Evolutionary conservation across 2,329 filamentous ascomycete genomes (phyloP), one percentile per base, ranked within the genome.

Genomic region (Paraphoma sp.): DNA sequence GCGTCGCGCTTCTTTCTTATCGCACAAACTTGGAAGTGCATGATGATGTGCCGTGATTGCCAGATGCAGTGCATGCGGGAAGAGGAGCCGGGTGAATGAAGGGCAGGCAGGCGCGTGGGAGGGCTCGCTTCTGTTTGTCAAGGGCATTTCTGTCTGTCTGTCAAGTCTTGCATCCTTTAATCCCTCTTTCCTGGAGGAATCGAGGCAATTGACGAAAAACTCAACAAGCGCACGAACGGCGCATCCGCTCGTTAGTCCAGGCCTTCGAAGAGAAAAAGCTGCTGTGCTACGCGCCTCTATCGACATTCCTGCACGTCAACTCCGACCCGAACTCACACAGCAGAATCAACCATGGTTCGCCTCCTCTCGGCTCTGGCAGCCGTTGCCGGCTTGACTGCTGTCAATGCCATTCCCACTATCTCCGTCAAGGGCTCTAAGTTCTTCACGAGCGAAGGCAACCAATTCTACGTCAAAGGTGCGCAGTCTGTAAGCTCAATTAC

Each of bases 401-500:
- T 78, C 53, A 68, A 74, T 64, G 81, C 84, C 30, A 78, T 87
- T 46, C 79, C 84, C 36, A 84, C 83, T 52, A 84, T 89, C 60
- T 80, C 80, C n/a, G 78, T 79, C 42, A 85, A 89, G 51, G 92
- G 92, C 48, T 88, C 89, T 80, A 96, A 96, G 79, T 92, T 96
- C 81, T 96, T 96, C 81, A 88, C 87, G 65, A 86, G 86, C 69
- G 86, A 93, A 74, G 92, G 92, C 62, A 83, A 87, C 31, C 92
- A 96, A 73, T 96, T 91, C 82, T 95, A 87, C 76, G 84, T 95
- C 76, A 95, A 93, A 80, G 91, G 91, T 90, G 76, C 4, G 58
- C 48, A 48, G 9, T 8, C 2, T 14, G 43, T n/a, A 12, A 18
- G 42, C 17, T 18, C 31, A 2, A 14, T 17, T 6, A 6, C 28